Percentiles rank a stretch among this genome's conserved stretches.
Evolutionary conservation across 768 basidiomycete genomes (phyloP).

Genomic region (Hypholoma sublateritium): DNA sequence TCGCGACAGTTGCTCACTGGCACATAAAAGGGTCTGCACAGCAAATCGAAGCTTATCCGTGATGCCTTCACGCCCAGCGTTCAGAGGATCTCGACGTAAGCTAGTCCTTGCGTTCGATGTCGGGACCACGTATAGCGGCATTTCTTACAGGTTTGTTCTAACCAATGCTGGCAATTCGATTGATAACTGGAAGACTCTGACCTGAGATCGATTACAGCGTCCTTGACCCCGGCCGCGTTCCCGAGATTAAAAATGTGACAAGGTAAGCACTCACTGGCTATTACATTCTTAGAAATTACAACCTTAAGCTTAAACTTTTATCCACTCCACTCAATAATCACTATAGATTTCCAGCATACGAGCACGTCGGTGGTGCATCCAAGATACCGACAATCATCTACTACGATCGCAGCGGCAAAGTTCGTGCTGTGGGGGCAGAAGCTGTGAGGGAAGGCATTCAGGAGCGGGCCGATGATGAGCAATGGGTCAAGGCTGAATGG

Average conservation of each 20-base stretch:
- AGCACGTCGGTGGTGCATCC: too few relatives aligned
- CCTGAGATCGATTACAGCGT: slow-evolving; percentile 24
- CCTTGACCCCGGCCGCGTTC: slow-evolving; percentile 37
- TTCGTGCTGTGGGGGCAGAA: too few relatives aligned
- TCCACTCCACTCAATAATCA: not conserved
- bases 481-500: slow-evolving; percentile 26
- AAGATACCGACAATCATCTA: too few relatives aligned
- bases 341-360: slow-evolving; percentile 12
- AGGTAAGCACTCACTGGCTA: slow-evolving; percentile 23
- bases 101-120: slow-evolving; percentile 44
- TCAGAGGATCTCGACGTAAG: slow-evolving; percentile 36
- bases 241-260: slow-evolving; percentile 45
- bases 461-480: too few relatives aligned
- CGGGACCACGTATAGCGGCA: slow-evolving; percentile 43
- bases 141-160: slow-evolving; percentile 29
- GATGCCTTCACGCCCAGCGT: slow-evolving; percentile 29
- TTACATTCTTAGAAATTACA: too few relatives aligned
- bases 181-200: too few relatives aligned
- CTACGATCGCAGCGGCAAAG: too few relatives aligned
- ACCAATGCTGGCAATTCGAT: not conserved
- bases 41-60: too few relatives aligned
- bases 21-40: too few relatives aligned
- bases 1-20: too few relatives aligned
- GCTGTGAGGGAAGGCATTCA: too few relatives aligned
- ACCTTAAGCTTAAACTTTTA: not conserved